These are phyloP conservation scores for Epichloe aotearoae DNA, from an alignment of 2,329 filamentous ascomycete genomes.

Conservation along the genomic window DNA sequence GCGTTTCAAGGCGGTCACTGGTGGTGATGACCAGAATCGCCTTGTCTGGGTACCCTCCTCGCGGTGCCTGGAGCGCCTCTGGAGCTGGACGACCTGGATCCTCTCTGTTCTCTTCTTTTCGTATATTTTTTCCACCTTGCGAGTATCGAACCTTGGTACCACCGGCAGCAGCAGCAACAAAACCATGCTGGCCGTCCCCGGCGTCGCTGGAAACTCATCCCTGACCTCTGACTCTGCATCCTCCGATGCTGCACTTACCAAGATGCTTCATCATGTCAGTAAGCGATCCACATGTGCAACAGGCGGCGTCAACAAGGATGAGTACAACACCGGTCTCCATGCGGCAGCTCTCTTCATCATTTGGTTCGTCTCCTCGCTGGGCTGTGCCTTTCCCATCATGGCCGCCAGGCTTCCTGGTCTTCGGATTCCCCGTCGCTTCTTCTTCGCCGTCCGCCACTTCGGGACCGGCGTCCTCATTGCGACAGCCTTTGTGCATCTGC, in stretches of 20 bases:
- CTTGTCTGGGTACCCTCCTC: slow-evolving; percentile 17
- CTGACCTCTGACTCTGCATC: neutral
- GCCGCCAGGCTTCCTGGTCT: slow-evolving; percentile 37
- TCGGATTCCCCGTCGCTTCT: slow-evolving; percentile 40
- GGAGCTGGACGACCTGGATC: slow-evolving; percentile 29
- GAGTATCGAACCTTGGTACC: neutral
- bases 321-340: slow-evolving; percentile 45
- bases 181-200: too few species aligned
- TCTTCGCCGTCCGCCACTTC: slow-evolving; percentile 52
- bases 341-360: slow-evolving; percentile 42
- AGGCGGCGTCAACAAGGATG: slow-evolving; percentile 17
- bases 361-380: slow-evolving; percentile 32
- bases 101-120: slow-evolving; percentile 27
- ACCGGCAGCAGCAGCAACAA: neutral
- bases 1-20: slow-evolving; percentile 20
- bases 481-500: slow-evolving; percentile 67
- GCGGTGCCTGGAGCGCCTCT: slow-evolving; percentile 18
- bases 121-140: slow-evolving; percentile 14
- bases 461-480: slow-evolving; percentile 64
- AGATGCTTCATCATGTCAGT: slow-evolving; percentile 6
- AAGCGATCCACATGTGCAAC: slow-evolving; percentile 18
- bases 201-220: too few species aligned
- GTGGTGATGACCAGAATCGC: slow-evolving; percentile 28
- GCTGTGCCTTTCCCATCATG: slow-evolving; percentile 40
- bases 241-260: neutral